Conservation (phyloP, 129 eudicot species). For the Logfia minima region DNA sequence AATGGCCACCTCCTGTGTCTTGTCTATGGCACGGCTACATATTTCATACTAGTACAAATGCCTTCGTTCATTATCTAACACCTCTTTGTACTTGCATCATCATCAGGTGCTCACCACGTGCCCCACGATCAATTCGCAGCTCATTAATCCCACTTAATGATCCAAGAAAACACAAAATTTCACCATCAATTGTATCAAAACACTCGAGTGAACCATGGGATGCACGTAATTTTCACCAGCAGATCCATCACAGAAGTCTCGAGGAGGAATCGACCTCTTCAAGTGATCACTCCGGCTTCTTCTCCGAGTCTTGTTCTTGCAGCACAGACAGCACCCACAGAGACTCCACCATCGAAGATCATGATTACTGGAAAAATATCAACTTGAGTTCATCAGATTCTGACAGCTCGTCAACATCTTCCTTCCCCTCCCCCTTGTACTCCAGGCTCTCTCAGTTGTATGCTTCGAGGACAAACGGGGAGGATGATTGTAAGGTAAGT, state of each 20-base stretch:
- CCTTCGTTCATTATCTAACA: not conserved
- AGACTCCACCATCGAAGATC: constrained; percentile 54
- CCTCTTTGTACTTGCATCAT: not conserved
- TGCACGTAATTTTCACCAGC: constrained; percentile 19
- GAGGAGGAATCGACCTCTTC: constrained; percentile 59
- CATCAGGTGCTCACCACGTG: constrained; percentile 84
- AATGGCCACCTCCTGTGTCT: not conserved
- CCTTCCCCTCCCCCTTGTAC: constrained; percentile 61
- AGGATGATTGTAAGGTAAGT: constrained; percentile 11
- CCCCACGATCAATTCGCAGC: constrained; percentile 69
- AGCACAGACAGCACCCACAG: constrained; percentile 60
- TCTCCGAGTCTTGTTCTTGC: constrained; percentile 61
- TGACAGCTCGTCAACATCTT: constrained; percentile 64
- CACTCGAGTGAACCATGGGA: constrained; percentile 37
- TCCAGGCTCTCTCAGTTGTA: constrained; percentile 44
- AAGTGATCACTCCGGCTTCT: constrained; percentile 64
- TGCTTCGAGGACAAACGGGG: constrained; percentile 21
- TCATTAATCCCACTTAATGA: constrained; percentile 39
- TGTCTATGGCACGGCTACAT: not conserved
- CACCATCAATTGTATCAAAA: constrained; percentile 26
- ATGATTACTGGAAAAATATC: constrained; percentile 36
- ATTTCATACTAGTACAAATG: not conserved
- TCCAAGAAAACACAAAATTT: constrained; percentile 34
- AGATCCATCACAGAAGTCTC: constrained; percentile 2
- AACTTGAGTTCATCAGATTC: constrained; percentile 62